A percentile compares a stretch with the other conserved stretches of the same genome.
These are phyloP conservation scores for Tulasnella sp. DNA, from an alignment of 768 basidiomycete genomes.

Conservation along the genomic window DNA sequence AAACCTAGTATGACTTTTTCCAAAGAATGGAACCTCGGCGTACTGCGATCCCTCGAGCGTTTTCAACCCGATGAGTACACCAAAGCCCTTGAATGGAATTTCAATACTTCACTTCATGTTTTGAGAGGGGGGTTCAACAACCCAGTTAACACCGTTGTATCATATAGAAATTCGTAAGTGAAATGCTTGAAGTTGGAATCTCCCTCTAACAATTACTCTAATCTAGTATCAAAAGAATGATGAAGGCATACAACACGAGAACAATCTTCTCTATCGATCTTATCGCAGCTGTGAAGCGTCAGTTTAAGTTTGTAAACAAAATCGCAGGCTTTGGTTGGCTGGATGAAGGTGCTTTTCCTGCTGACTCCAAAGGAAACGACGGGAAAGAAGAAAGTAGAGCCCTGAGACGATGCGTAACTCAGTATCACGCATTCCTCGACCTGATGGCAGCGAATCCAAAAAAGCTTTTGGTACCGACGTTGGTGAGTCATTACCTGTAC, in stretches of 20 bases:
- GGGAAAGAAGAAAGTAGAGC: neutral
- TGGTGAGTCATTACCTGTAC: slow-evolving; percentile 2
- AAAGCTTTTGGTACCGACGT: slow-evolving; percentile 18
- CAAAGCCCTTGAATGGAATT: too few species aligned
- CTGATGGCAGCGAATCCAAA: slow-evolving; percentile 13
- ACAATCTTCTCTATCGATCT: slow-evolving; percentile 24
- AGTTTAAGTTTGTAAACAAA: slow-evolving; percentile 17
- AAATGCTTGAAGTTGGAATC: too few species aligned
- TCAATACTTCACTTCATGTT: too few species aligned
- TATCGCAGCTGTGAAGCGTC: slow-evolving; percentile 15
- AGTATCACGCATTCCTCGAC: slow-evolving; percentile 20
- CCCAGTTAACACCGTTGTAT: too few species aligned
- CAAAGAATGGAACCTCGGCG: too few species aligned
- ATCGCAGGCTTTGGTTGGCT: slow-evolving; percentile 18
- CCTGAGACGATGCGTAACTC: slow-evolving; percentile 14
- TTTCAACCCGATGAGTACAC: too few species aligned
- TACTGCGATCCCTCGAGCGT: too few species aligned
- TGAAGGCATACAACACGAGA: slow-evolving; percentile 68
- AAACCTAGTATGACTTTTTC: too few species aligned
- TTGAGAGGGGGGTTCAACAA: too few species aligned
- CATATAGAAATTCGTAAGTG: too few species aligned
- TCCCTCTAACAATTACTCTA: too few species aligned
- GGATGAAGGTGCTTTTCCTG: slow-evolving; percentile 21
- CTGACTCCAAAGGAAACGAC: slow-evolving; percentile 21
- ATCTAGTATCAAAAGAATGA: too few species aligned